These are phyloP conservation scores for Hamigera avellanea DNA, from an alignment of 495 filamentous ascomycete genomes.

Conservation along the genomic window DNA sequence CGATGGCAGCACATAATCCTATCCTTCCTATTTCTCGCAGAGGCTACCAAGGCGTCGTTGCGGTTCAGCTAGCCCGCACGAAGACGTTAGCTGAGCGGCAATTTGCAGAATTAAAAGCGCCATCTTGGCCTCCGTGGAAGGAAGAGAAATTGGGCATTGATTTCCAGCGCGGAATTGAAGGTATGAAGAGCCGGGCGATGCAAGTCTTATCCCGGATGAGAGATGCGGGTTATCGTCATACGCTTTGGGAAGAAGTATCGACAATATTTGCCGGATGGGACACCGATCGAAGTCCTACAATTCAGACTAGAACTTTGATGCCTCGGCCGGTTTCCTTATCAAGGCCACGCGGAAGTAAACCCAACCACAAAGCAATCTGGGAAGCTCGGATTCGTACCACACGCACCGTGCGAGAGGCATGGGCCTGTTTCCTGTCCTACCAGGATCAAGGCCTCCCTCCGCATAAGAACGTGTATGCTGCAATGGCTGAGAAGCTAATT, in stretches of 20 bases:
- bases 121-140: conserved; percentile 65
- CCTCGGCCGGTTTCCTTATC: conserved; percentile 11
- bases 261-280: conserved; percentile 55
- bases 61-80: conserved; percentile 50
- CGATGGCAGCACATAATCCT: conserved; percentile 48
- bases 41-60: conserved; percentile 50
- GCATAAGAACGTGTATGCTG: conserved; percentile 35
- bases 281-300: conserved; percentile 55
- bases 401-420: conserved; percentile 58
- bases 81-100: conserved; percentile 49
- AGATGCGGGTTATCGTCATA: conserved; percentile 49
- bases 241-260: conserved; percentile 45
- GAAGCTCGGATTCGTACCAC: conserved; percentile 52
- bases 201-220: conserved; percentile 45
- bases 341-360: conserved; percentile 5
- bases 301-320: conserved; percentile 45
- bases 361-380: conserved; percentile 33
- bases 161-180: conserved; percentile 40
- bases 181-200: conserved; percentile 45
- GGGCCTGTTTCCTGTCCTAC: conserved; percentile 53
- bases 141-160: conserved; percentile 49
- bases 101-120: conserved; percentile 46
- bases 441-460: conserved; percentile 25
- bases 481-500: conserved; percentile 51
- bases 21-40: conserved; percentile 43